Evolutionary conservation across 768 basidiomycete genomes (phyloP), one percentile per base, ranked within the genome.

Genomic region (Amylocystis lapponica): DNA sequence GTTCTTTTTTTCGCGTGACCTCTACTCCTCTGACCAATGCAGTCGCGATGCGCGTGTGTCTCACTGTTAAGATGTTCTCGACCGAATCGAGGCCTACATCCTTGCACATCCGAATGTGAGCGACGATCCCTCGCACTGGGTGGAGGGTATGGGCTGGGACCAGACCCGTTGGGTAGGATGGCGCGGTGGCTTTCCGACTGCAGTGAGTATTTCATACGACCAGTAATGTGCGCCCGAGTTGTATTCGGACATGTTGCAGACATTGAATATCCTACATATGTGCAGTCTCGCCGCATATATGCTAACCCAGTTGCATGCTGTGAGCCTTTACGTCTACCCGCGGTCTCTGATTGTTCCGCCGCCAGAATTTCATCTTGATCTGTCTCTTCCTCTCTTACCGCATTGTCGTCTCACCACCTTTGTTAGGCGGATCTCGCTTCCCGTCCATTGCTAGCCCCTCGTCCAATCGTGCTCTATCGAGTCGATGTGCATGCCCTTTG

Each of bases 81-180:
- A 74, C 3, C 68, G 72, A 1, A 64, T 92, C 26, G 79, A 79
- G 43, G 50, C 61, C 1, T 82, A 83, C 48, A 74, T 91, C 43
- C 54, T 66, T 4, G 60, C 69, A 1, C 76, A 79, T 40, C 78
- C 84, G 0, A 78, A 79, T 29, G 58, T 83, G 5, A 58, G 66
- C 1, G 57, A 70, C 3, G 74, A 86, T 54, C 67, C 64, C 3
- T 65, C 71, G 3, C 65, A 56, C 5, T 96, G 90, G 89, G 76
- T 96, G 31, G 69, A 81, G 52, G 93, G 91, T 10, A 76, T 85
- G 68, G 94, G 94, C 4, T 98, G 94, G 93, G 89, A 98, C 56
- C 92, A 98, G 62, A 95, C 86, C 1, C 71, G 75, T 45, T 90
- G 86, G 86, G 50, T 71, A 6, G 70, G 52, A 20, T 57, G 53